phyloP scores from a whole-genome alignment of 2,329 filamentous ascomycete species.

The Talaromyces sp. region DNA sequence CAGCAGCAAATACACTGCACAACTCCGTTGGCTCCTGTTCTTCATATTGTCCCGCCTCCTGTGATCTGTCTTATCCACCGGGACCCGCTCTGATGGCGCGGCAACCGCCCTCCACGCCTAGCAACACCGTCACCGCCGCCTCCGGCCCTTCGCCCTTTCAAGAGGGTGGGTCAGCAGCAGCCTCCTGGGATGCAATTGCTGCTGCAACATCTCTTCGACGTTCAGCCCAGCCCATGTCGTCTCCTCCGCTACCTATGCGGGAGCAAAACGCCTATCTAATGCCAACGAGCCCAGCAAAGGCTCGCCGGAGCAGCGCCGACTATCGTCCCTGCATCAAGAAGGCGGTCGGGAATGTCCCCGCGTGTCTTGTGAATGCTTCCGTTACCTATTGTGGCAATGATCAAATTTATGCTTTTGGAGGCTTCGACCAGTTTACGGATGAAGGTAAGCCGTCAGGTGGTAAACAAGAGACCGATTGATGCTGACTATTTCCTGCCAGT shows the following conservation, averaged over 20 bases:
- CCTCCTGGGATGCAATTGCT: constrained; percentile 16
- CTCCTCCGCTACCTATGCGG: constrained; percentile 39
- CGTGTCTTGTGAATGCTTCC: constrained; percentile 94
- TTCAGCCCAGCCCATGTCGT: constrained; percentile 19
- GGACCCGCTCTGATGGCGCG: constrained; percentile 24
- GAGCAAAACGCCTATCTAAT: constrained; percentile 77
- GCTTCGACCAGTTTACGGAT: constrained; percentile 97
- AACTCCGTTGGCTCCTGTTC: not conserved
- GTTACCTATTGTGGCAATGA: constrained; percentile 99
- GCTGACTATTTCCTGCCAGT: constrained; percentile 42
- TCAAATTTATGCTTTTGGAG: constrained; percentile 95
- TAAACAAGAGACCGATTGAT: not conserved
- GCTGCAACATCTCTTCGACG: constrained; percentile 20
- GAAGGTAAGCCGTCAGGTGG: constrained; percentile 54
- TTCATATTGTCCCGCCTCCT: not conserved
- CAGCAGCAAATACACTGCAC: not conserved
- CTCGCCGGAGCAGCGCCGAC: constrained; percentile 56
- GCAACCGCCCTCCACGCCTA: constrained; percentile 19
- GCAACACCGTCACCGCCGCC: constrained; percentile 15
- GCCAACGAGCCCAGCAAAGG: constrained; percentile 74
- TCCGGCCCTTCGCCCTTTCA: constrained; percentile 22
- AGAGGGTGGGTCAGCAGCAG: constrained; percentile 22
- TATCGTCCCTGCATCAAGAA: constrained; percentile 81
- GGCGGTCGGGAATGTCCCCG: constrained; percentile 74
- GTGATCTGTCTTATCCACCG: constrained; percentile 1